Conservation (phyloP, 23 red algal species). For the Gracilaria gracilis region DNA sequence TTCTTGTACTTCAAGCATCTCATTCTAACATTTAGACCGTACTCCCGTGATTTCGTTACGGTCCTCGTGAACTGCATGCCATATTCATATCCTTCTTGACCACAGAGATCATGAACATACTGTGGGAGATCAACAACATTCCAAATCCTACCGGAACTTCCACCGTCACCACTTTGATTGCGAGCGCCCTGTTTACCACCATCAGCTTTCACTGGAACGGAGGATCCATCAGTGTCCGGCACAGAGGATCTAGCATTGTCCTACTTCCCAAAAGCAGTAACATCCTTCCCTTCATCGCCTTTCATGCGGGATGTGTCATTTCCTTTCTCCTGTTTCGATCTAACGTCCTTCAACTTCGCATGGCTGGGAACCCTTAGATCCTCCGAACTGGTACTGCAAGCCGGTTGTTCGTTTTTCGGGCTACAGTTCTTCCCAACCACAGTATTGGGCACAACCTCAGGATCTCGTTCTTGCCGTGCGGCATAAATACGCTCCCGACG, state of each 20-base stretch:
- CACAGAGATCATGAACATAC: background rate
- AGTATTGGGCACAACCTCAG: background rate
- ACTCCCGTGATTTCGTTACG: background rate
- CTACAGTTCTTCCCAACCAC: background rate
- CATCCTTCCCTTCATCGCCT: too few species aligned
- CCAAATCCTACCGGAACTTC: background rate
- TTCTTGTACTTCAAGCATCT: constrained; percentile 5
- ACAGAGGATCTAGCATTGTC: too few species aligned
- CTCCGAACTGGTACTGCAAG: too few species aligned
- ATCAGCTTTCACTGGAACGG: too few species aligned
- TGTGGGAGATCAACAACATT: background rate
- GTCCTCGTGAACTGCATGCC: background rate
- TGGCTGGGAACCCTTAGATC: too few species aligned
- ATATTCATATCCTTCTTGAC: background rate
- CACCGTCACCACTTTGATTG: background rate
- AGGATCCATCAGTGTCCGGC: too few species aligned
- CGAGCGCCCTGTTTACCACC: background rate
- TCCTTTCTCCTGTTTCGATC: too few species aligned
- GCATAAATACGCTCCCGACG: background rate
- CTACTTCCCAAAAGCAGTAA: too few species aligned
- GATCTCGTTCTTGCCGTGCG: background rate
- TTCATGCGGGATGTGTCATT: too few species aligned
- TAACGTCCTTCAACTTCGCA: too few species aligned
- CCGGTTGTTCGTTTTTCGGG: too few species aligned
- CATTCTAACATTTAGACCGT: background rate